Evolutionary conservation across 164 flowering plant genomes (phyloP), one percentile per base, ranked within the genome.

Genomic region (Vitis cinerea): DNA sequence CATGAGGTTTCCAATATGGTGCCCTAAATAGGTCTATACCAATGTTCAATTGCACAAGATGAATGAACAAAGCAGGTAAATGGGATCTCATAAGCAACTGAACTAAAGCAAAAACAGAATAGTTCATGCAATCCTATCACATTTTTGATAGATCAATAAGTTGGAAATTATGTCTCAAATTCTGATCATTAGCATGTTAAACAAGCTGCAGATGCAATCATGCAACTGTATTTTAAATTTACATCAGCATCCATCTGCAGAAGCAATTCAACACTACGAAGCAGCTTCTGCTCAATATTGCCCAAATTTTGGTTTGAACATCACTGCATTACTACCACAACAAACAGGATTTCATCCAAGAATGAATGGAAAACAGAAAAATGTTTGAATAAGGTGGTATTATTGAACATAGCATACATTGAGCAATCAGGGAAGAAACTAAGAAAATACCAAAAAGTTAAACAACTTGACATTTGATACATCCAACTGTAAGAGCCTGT

Each of bases 401-500:
- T 53, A 53, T 53, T 14, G 10, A 53, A 53, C 56, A 53, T n/a
- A 14, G 56, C 56, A 53, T 53, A n/a, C 56, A 53, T 53, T 53
- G 56, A n/a, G 56, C 56, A 53, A 53, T 53, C 56, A 37, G 44
- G 56, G n/a, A 53, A n/a, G n/a, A n/a, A 53, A 53, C 27, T 1
- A 63, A 50, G 57, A 56, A 54, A 64, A 4, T 8, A 13, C 9
- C 17, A 9, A 55, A 48, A 50, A 0, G 12, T n/a, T 10, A 30
- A n/a, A 68, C n/a, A 47, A 27, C 10, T 37, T 59, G 31, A 16
- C 23, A 51, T 7, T 15, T 9, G n/a, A 61, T 52, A 29, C 60
- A 55, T 52, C 69, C 44, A 69, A 49, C 59, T 37, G 11, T 16
- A 23, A 29, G 52, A 53, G 17, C 65, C n/a, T 72, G 15, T 52